Evolutionary conservation across 768 basidiomycete genomes (phyloP), one percentile per base, ranked within the genome.

Genomic region (Omphalotus guepiniiformis): DNA sequence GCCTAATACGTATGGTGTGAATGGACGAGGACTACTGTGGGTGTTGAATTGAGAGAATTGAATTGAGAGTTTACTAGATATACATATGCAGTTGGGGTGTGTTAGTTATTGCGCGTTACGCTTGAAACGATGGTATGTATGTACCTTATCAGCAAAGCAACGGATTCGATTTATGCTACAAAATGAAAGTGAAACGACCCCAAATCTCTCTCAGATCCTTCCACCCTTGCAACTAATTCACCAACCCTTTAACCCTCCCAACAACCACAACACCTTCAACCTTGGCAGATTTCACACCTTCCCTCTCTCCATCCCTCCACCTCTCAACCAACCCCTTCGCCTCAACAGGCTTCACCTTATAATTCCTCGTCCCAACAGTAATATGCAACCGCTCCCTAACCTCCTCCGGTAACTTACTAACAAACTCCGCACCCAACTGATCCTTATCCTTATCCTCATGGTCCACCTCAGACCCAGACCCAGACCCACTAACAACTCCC

Each of bases 321-420:
- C 47, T 60, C 51, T 78, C 67, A 6, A 93, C 83, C 41, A 97
- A 57, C 0, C 44, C 67, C 63, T 70, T 83, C 13, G 83, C 90
- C 66, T 94, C 91, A 19, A 87, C 76, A 2, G 90, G 72, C 0
- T 58, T 49, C 2, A 93, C 69, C 6, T 66, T 66, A 9, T 62
- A 60, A 34, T 73, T 59, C 40, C 59, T 56, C 13, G 90, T 94
- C 6, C 90, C 96, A 4, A 97, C 82, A 0, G 96, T 98, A 47
- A 98, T 77, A 60, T 98, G 96, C 56, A 94, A 63, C 48, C 77
- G 51, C 5, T 66, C 56, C 46, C 68, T 69, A 9, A 85, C 54
- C 11, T 75, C 71, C 4, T 69, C 60, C 0, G 76, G 68, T 13
- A 91, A 55, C 29, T 53, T 45, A 12, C 65, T 62, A 6, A 83